A percentile compares a stretch with the other conserved stretches of the same genome.
Evolutionary conservation across 352 stramenopile genomes (phyloP).

Genomic region (Pelagophyceae sp.): DNA sequence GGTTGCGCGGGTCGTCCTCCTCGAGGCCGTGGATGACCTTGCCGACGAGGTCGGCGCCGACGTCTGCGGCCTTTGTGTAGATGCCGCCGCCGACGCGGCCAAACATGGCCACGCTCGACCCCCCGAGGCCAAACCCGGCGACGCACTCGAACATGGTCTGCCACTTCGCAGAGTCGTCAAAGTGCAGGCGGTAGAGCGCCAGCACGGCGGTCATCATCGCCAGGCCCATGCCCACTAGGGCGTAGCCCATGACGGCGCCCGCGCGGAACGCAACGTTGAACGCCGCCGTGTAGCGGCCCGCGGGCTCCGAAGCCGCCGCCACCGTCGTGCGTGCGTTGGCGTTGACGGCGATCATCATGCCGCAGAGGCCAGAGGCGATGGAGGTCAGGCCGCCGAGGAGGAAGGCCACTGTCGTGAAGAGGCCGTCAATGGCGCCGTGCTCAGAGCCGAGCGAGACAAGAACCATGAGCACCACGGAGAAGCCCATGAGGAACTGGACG

Average conservation of each 20-base stretch:
- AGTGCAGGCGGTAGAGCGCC: conserved; percentile 78
- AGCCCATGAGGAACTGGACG: conserved; percentile 85
- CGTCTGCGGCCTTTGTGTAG: conserved; percentile 98
- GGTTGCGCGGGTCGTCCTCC: conserved; percentile 98
- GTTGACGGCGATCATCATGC: conserved; percentile 98
- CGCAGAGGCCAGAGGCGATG: conserved; percentile 93
- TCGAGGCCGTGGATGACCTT: conserved; percentile 98
- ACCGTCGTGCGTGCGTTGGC: conserved; percentile 96
- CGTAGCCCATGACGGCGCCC: conserved; percentile 97
- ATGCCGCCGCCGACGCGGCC: conserved; percentile 97
- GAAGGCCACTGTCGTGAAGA: conserved; percentile 90
- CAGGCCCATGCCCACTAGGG: conserved; percentile 88
- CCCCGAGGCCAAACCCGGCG: conserved; percentile 93
- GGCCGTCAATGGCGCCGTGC: conserved; percentile 56
- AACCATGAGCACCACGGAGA: conserved; percentile 59
- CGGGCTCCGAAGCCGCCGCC: conserved; percentile 83
- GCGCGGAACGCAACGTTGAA: conserved; percentile 96
- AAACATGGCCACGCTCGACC: conserved; percentile 97
- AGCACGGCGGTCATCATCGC: conserved; percentile 94
- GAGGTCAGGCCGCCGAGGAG: conserved; percentile 93
- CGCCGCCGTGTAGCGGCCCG: conserved; percentile 77
- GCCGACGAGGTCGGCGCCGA: conserved; percentile 96
- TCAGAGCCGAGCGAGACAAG: conserved; percentile 64
- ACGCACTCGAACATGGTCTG: conserved; percentile 84
- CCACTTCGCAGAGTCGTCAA: conserved; percentile 57